These are phyloP conservation scores for Saussurea involucrata DNA, from an alignment of 129 eudicot genomes.

Conservation along the genomic window DNA sequence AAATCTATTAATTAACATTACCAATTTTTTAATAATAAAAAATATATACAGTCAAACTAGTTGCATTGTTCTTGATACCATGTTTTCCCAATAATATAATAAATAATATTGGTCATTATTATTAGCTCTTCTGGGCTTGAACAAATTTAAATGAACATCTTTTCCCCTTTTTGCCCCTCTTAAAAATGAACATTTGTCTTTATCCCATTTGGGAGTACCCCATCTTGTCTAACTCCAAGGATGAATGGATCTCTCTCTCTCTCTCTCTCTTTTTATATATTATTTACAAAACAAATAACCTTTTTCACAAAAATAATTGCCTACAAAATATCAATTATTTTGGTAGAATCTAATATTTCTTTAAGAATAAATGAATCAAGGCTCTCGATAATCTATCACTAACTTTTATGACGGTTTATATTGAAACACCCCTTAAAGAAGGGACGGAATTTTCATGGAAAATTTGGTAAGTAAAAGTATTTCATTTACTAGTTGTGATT, in stretches of 20 bases:
- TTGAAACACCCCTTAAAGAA: too few species aligned
- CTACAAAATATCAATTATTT: too few species aligned
- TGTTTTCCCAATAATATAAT: background rate
- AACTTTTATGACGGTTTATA: too few species aligned
- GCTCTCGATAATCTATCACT: too few species aligned
- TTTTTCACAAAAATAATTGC: too few species aligned
- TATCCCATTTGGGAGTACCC: constrained; percentile 15
- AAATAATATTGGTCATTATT: background rate
- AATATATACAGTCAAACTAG: background rate
- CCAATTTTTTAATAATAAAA: background rate
- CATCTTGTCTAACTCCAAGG: background rate
- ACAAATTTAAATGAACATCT: background rate
- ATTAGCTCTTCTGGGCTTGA: background rate
- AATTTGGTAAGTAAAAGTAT: too few species aligned
- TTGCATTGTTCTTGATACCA: background rate
- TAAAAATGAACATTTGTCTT: constrained; percentile 5
- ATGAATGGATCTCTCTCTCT: background rate
- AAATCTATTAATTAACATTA: background rate
- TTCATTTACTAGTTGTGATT: too few species aligned
- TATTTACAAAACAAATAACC: too few species aligned
- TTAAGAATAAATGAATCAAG: too few species aligned
- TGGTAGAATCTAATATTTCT: too few species aligned
- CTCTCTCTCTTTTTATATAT: background rate
- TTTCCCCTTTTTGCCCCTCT: background rate
- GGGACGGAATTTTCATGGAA: too few species aligned